Conservation (phyloP, 2,329 filamentous ascomycete species). For the Botryotinia globosa region DNA sequence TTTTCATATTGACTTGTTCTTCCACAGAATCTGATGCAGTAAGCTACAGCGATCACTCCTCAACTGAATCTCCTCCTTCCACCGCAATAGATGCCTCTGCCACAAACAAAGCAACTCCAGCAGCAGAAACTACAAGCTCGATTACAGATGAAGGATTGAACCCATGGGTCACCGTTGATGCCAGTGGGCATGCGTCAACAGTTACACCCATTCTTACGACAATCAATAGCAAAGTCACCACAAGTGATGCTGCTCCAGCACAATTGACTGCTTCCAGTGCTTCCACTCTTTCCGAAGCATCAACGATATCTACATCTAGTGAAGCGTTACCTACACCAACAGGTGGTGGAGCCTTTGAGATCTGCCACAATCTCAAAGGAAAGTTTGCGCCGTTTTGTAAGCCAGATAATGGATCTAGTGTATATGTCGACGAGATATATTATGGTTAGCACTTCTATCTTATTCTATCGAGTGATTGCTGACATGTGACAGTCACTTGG, state of each 20-base stretch:
- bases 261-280: constrained; percentile 26
- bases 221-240: constrained; percentile 30
- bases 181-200: constrained; percentile 32
- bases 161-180: constrained; percentile 34
- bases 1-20: background rate
- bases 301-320: constrained; percentile 24
- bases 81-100: background rate
- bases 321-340: constrained; percentile 23
- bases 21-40: background rate
- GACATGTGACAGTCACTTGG: constrained; percentile 35
- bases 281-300: constrained; percentile 18
- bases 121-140: background rate
- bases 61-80: background rate
- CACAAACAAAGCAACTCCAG: background rate
- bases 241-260: constrained; percentile 28
- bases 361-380: constrained; percentile 35
- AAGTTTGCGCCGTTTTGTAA: constrained; percentile 35
- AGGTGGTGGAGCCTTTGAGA: constrained; percentile 33
- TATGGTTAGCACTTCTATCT: constrained; percentile 27
- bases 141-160: constrained; percentile 22
- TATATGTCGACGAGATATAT: constrained; percentile 35
- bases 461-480: constrained; percentile 6
- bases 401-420: constrained; percentile 34
- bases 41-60: background rate
- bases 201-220: constrained; percentile 33